Conservation (phyloP, 768 basidiomycete genomes). For the Postia placenta region DNA sequence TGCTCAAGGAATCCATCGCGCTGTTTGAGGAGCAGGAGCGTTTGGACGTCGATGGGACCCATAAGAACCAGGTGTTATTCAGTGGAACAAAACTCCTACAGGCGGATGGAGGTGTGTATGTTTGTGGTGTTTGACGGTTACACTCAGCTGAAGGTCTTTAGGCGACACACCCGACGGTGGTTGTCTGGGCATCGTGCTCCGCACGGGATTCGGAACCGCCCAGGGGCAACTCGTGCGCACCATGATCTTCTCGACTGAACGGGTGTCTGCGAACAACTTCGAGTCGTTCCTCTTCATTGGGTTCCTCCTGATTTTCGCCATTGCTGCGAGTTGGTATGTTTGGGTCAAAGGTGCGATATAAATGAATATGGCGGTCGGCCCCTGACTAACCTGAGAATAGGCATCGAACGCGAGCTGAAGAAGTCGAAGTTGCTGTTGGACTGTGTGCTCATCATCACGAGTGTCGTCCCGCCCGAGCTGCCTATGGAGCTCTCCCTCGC, state of each 20-base stretch:
- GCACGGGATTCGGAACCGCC: constrained; percentile 95
- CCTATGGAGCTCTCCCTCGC: constrained; percentile 98
- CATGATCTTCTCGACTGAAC: constrained; percentile 98
- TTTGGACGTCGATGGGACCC: constrained; percentile 80
- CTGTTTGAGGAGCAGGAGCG: constrained; percentile 67
- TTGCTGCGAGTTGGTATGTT: constrained; percentile 97
- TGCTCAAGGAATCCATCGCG: constrained; percentile 93
- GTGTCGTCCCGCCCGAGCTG: constrained; percentile 94
- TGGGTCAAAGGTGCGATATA: constrained; percentile 79
- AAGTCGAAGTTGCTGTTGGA: constrained; percentile 94
- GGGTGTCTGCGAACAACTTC: constrained; percentile 91
- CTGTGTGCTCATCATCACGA: constrained; percentile 94
- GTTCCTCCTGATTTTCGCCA: constrained; percentile 94
- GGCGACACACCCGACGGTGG: constrained; percentile 84
- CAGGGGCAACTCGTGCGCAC: constrained; percentile 97
- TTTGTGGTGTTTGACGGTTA: background rate
- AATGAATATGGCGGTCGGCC: background rate
- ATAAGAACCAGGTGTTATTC: constrained; percentile 87
- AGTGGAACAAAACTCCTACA: constrained; percentile 97
- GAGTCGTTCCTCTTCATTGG: constrained; percentile 98
- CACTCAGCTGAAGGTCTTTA: constrained; percentile 10
- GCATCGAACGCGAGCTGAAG: constrained; percentile 87
- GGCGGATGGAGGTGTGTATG: constrained; percentile 42
- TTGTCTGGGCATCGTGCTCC: constrained; percentile 86
- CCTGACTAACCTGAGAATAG: constrained; percentile 28